Evolutionary conservation across 73 alveolate genomes (phyloP).

Genomic region (Tetrahymena elliotti): DNA sequence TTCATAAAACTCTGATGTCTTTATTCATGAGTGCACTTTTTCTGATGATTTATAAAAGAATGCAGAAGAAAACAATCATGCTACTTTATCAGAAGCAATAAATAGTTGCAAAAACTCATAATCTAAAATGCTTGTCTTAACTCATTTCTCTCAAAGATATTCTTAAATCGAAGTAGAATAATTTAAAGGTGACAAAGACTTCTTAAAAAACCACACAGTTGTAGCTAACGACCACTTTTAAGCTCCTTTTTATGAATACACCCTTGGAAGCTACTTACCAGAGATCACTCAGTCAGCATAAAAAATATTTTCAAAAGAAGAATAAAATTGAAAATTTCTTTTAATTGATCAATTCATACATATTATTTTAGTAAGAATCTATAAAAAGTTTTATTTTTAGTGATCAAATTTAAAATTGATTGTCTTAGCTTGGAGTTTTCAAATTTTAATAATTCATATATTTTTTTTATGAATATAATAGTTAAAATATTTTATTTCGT

Average conservation of each 20-base stretch:
- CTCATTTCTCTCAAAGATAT: conserved; percentile 96
- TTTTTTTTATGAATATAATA: too few relatives aligned
- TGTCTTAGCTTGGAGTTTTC: too few relatives aligned
- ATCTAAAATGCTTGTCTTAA: conserved; percentile 76
- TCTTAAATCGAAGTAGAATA: conserved; percentile 2
- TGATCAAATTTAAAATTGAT: too few relatives aligned
- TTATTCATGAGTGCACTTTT: conserved; percentile 97
- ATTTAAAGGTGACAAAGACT: neutral
- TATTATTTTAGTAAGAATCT: too few relatives aligned
- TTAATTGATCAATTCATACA: neutral
- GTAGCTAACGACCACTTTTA: neutral
- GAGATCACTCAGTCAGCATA: neutral
- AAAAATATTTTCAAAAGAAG: neutral
- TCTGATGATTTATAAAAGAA: conserved; percentile 74
- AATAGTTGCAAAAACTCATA: conserved; percentile 61
- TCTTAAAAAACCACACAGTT: neutral
- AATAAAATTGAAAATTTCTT: neutral
- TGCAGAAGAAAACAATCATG: conserved; percentile 88
- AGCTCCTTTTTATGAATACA: neutral
- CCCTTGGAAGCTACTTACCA: neutral
- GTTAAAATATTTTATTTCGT: too few relatives aligned
- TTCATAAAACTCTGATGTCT: conserved; percentile 71
- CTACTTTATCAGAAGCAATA: conserved; percentile 89
- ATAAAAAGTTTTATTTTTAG: too few relatives aligned
- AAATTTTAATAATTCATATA: too few relatives aligned